phyloP scores from a whole-genome alignment of 169 alveolate genomes.

The Plasmodium coatneyi region DNA sequence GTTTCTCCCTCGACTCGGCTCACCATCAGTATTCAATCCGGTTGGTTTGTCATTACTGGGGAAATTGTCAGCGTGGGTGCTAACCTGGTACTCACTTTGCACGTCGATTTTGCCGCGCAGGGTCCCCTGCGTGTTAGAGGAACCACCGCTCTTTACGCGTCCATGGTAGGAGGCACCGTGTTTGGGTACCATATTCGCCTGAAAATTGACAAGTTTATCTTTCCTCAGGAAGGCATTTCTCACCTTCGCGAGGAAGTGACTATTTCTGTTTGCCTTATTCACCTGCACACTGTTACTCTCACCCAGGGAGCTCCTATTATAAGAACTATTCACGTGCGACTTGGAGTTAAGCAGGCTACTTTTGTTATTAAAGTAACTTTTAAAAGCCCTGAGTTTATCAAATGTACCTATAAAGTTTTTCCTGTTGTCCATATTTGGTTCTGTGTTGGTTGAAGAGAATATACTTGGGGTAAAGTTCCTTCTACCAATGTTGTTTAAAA shows the following conservation, averaged over 20 bases:
- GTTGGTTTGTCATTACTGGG: neutral
- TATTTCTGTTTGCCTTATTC: neutral
- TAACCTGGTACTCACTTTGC: neutral
- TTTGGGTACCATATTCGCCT: neutral
- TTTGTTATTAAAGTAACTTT: constrained; percentile 27
- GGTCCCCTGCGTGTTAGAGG: neutral
- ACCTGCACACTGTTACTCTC: neutral
- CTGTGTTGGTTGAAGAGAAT: constrained; percentile 22
- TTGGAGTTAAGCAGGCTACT: neutral
- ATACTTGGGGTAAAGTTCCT: constrained; percentile 21
- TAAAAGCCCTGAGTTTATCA: constrained; percentile 23
- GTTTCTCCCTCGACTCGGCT: constrained; percentile 1
- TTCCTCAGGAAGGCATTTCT: neutral
- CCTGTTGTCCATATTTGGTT: neutral
- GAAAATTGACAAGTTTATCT: neutral
- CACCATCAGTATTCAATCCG: neutral
- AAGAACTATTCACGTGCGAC: neutral
- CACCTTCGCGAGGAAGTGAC: neutral
- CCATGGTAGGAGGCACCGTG: neutral
- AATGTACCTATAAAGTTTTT: constrained; percentile 37
- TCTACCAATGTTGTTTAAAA: constrained; percentile 26
- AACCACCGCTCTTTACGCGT: neutral
- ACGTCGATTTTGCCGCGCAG: neutral
- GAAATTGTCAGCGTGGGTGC: neutral
- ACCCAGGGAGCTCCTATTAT: constrained; percentile 15